phyloP scores from a whole-genome alignment of 1,284 basidiomycete genomes.

The Moesziomyces globuligerus region DNA sequence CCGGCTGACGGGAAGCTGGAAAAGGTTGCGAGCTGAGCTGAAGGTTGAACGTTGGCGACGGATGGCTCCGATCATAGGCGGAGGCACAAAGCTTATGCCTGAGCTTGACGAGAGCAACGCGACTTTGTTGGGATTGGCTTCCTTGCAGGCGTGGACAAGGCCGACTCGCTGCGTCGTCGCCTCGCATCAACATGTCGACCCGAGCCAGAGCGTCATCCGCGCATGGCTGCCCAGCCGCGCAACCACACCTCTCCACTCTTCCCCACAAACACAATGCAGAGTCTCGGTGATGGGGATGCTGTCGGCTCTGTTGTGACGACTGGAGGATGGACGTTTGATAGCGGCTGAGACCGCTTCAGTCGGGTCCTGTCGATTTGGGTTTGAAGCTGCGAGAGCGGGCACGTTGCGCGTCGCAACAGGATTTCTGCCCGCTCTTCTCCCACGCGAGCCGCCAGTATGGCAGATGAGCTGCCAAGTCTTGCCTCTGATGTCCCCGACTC shows the following conservation, averaged over 20 bases:
- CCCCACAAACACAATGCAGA: neutral
- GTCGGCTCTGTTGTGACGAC: too few relatives aligned
- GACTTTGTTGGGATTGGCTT: neutral
- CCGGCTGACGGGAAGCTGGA: neutral
- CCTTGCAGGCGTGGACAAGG: neutral
- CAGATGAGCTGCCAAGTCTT: neutral
- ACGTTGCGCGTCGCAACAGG: neutral
- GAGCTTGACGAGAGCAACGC: neutral
- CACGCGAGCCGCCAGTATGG: neutral
- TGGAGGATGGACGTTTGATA: too few relatives aligned
- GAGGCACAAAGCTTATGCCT: slow-evolving; percentile 7
- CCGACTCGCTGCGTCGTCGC: slow-evolving; percentile 1
- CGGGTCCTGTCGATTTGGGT: neutral
- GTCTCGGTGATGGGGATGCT: neutral
- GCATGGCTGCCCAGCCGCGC: too few relatives aligned
- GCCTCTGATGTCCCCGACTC: too few relatives aligned
- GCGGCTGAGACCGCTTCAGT: neutral
- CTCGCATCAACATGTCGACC: slow-evolving; percentile 10
- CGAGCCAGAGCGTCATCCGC: neutral
- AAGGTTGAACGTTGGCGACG: neutral
- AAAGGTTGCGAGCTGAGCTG: neutral
- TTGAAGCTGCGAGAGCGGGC: neutral
- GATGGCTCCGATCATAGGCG: slow-evolving; percentile 3
- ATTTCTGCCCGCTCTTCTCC: neutral
- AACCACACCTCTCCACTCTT: neutral